A percentile compares a stretch with the other conserved stretches of the same genome.
Evolutionary conservation across 441 rosid species (phyloP).

Genomic region (Populus tomentosa): DNA sequence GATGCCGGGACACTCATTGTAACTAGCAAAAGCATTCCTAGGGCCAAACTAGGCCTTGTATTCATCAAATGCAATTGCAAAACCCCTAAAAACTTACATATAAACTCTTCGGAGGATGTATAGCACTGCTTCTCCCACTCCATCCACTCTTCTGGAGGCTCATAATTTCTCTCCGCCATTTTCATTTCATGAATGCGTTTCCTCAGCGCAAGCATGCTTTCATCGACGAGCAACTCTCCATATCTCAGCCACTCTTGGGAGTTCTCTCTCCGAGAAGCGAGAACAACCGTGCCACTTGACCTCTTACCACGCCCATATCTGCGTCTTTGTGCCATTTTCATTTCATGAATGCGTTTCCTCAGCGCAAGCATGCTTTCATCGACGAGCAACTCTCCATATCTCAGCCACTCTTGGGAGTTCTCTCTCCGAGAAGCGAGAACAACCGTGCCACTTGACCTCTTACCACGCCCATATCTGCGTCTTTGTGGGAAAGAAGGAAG

Average conservation of each 20-base stretch:
- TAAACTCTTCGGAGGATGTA: constrained; percentile 24
- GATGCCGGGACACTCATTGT: constrained; percentile 25
- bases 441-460: background rate
- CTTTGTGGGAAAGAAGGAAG: constrained; percentile 1
- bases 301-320: background rate
- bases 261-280: background rate
- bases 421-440: background rate
- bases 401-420: no score
- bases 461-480: background rate
- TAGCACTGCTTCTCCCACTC: constrained; percentile 44
- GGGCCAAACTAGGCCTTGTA: constrained; percentile 32
- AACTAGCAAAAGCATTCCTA: constrained; percentile 27
- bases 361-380: constrained; percentile 36
- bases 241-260: background rate
- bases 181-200: constrained; percentile 43
- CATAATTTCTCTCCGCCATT: constrained; percentile 35
- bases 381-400: constrained; percentile 18
- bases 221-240: constrained; percentile 27
- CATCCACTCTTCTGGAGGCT: constrained; percentile 47
- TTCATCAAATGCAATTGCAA: constrained; percentile 38
- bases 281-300: background rate
- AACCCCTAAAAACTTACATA: constrained; percentile 28
- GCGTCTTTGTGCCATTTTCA: constrained; percentile 25
- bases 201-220: constrained; percentile 35
- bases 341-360: constrained; percentile 41